Percentiles rank a stretch among this genome's conserved stretches.
phyloP scores from a whole-genome alignment of 306 rosid genomes.

The Lablab purpureus region DNA sequence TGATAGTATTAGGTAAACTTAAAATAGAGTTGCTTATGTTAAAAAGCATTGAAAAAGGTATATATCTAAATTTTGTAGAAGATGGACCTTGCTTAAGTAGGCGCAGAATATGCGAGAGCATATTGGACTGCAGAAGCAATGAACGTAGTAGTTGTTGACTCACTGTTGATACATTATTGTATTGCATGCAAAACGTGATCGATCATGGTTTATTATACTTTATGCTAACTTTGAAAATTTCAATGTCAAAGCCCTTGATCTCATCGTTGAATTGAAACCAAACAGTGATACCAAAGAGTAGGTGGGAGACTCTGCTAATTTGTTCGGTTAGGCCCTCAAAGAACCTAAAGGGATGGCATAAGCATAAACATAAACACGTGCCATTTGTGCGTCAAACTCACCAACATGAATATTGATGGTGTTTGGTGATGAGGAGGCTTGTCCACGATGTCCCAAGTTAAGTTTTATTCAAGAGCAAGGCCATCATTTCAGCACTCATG shows the following conservation, averaged over 20 bases:
- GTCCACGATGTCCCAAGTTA: too few species aligned
- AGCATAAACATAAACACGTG: constrained; percentile 41
- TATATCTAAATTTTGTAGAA: too few species aligned
- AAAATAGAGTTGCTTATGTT: too few species aligned
- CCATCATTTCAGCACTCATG: too few species aligned
- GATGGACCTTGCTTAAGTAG: neutral
- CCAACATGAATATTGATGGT: too few species aligned
- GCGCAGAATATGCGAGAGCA: constrained; percentile 38
- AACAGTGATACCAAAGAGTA: constrained; percentile 1
- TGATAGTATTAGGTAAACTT: too few species aligned
- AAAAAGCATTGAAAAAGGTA: too few species aligned
- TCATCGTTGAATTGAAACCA: constrained; percentile 14
- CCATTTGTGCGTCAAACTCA: constrained; percentile 7
- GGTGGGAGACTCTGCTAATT: constrained; percentile 15
- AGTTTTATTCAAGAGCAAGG: too few species aligned
- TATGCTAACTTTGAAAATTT: neutral
- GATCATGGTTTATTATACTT: neutral
- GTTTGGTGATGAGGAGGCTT: too few species aligned
- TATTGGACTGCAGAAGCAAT: constrained; percentile 43
- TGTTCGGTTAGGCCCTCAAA: neutral
- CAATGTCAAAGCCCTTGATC: constrained; percentile 7
- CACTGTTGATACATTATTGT: neutral
- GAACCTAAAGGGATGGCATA: neutral
- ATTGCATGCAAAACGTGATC: constrained; percentile 1
- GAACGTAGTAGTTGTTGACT: constrained; percentile 31